phyloP scores from a whole-genome alignment of 306 rosid species.

The Cucurbita moschata region DNA sequence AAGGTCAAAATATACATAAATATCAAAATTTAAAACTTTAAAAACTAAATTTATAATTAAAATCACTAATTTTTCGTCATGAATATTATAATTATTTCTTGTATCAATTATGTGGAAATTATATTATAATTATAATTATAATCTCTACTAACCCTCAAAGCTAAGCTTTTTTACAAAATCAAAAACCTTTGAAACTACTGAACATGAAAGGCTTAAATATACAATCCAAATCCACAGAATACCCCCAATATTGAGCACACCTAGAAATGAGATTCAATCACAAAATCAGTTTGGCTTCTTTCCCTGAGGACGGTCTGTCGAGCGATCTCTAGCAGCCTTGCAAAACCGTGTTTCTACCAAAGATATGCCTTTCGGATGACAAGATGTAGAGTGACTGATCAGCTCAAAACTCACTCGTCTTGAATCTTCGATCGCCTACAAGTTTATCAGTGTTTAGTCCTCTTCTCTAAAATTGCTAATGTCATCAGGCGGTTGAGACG shows the following conservation, averaged over 20 bases:
- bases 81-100: too few relatives aligned
- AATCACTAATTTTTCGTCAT: too few relatives aligned
- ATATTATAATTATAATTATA: too few relatives aligned
- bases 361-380: neutral
- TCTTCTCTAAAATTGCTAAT: neutral
- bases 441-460: neutral
- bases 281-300: neutral
- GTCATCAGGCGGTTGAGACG: neutral
- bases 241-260: neutral
- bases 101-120: too few relatives aligned
- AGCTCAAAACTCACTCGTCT: neutral
- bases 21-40: too few relatives aligned
- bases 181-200: neutral
- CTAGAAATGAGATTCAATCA: neutral
- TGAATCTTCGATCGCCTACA: neutral
- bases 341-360: neutral
- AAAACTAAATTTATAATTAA: too few relatives aligned
- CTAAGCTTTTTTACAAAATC: neutral
- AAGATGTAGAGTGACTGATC: neutral
- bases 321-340: neutral
- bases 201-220: neutral
- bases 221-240: neutral
- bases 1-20: too few relatives aligned
- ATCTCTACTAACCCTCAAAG: neutral
- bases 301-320: neutral